Evolutionary conservation across 495 filamentous ascomycete species (phyloP).

Genomic region (Penicillium subrubescens): DNA sequence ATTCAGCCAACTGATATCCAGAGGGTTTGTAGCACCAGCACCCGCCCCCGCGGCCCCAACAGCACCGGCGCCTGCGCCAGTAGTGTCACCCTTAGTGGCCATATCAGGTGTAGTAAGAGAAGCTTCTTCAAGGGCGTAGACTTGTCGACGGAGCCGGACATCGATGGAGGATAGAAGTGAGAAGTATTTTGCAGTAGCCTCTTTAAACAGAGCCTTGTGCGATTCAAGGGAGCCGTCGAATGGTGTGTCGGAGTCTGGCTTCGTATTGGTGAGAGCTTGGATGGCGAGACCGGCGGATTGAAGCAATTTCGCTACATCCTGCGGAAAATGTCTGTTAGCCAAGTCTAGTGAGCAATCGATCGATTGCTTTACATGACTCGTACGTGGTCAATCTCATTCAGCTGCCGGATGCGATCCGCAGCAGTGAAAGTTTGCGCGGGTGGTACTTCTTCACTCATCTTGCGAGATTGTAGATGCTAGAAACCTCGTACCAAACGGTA

Average conservation of each 20-base stretch:
- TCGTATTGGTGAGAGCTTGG: constrained; percentile 62
- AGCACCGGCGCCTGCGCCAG: constrained; percentile 14
- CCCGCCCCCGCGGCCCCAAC: constrained; percentile 21
- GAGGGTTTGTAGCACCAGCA: constrained; percentile 31
- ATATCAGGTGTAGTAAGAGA: constrained; percentile 60
- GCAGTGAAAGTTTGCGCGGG: constrained; percentile 51
- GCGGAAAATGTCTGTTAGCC: neutral
- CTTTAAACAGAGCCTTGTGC: constrained; percentile 61
- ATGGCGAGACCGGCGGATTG: constrained; percentile 68
- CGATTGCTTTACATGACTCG: neutral
- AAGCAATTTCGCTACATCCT: constrained; percentile 65
- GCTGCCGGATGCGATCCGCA: constrained; percentile 73
- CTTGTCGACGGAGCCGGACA: constrained; percentile 72
- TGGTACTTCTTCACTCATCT: constrained; percentile 20
- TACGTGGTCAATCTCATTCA: constrained; percentile 76
- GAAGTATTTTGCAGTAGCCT: constrained; percentile 66
- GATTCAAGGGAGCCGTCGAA: constrained; percentile 47
- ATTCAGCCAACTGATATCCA: constrained; percentile 86
- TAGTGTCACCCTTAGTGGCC: constrained; percentile 29
- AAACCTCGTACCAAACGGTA: neutral
- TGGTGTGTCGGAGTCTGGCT: constrained; percentile 30
- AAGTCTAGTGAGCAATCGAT: neutral
- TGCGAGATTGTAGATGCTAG: neutral
- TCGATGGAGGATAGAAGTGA: constrained; percentile 68
- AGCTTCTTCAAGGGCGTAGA: constrained; percentile 77